Percentiles rank a stretch among this genome's conserved stretches.
Evolutionary conservation across 2,329 filamentous ascomycete genomes (phyloP).

Genomic region (Aspergillus sp.): DNA sequence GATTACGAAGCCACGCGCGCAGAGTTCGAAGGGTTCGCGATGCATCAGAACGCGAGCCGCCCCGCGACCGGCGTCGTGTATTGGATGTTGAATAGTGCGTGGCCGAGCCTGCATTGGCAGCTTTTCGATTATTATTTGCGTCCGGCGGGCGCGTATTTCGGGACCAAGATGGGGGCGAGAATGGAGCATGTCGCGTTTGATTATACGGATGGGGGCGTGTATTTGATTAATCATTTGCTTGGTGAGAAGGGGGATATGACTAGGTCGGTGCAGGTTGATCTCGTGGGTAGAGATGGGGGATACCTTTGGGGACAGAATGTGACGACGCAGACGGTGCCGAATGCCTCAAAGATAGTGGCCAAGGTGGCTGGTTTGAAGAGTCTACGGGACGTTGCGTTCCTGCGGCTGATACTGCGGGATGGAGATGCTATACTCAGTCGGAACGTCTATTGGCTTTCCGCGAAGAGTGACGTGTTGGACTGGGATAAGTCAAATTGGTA

Average conservation of each 20-base stretch:
- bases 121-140: slow-evolving; percentile 64
- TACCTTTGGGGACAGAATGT: slow-evolving; percentile 36
- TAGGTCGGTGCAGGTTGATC: slow-evolving; percentile 49
- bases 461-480: slow-evolving; percentile 49
- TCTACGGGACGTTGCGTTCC: slow-evolving; percentile 48
- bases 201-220: slow-evolving; percentile 47
- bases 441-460: slow-evolving; percentile 62
- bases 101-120: slow-evolving; percentile 66
- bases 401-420: slow-evolving; percentile 51
- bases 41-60: slow-evolving; percentile 50
- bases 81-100: slow-evolving; percentile 68
- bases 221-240: slow-evolving; percentile 57
- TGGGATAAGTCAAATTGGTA: slow-evolving; percentile 62
- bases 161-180: slow-evolving; percentile 53
- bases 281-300: slow-evolving; percentile 52
- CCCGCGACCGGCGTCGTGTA: slow-evolving; percentile 63
- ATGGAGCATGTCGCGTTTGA: slow-evolving; percentile 58
- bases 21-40: slow-evolving; percentile 58
- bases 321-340: slow-evolving; percentile 43
- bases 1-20: slow-evolving; percentile 65
- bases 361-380: slow-evolving; percentile 32
- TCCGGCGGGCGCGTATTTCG: slow-evolving; percentile 60
- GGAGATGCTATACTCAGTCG: slow-evolving; percentile 45
- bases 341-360: slow-evolving; percentile 42
- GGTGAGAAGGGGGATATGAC: slow-evolving; percentile 31